A percentile compares a stretch with the other conserved stretches of the same genome.
Conservation (phyloP, 2,329 filamentous ascomycete genomes). For the Aspergillus sp. region DNA sequence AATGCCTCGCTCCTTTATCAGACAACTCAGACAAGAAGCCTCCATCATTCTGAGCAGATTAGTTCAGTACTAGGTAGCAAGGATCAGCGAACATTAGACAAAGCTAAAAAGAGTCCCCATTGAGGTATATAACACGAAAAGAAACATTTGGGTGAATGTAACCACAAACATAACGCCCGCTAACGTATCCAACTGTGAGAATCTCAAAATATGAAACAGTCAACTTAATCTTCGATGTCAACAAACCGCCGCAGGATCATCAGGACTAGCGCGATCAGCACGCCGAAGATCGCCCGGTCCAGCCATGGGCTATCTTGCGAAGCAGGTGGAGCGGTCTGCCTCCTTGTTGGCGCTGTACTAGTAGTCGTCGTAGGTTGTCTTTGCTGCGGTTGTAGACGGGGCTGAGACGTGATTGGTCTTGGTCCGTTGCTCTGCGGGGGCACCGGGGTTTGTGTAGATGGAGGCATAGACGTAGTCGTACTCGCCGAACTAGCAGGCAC, state of each 20-base stretch:
- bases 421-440: neutral
- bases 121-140: neutral
- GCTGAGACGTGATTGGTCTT: neutral
- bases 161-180: neutral
- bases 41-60: neutral
- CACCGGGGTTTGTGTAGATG: neutral
- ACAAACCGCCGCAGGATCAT: slow-evolving; percentile 17
- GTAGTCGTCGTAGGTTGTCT: neutral
- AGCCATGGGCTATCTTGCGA: slow-evolving; percentile 18
- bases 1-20: neutral
- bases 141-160: neutral
- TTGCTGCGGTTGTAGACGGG: neutral
- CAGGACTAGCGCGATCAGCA: slow-evolving; percentile 16
- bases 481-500: too few species aligned
- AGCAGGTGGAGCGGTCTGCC: neutral
- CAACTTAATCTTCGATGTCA: slow-evolving; percentile 10
- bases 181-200: neutral
- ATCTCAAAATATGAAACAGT: slow-evolving; percentile 25
- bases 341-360: neutral
- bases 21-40: neutral
- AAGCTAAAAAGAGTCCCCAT: neutral
- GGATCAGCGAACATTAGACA: neutral
- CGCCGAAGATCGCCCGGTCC: slow-evolving; percentile 19
- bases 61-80: neutral
- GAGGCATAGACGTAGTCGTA: neutral